phyloP scores from a whole-genome alignment of 1,139 yeast genomes.

The Diutina scorzettiae region DNA sequence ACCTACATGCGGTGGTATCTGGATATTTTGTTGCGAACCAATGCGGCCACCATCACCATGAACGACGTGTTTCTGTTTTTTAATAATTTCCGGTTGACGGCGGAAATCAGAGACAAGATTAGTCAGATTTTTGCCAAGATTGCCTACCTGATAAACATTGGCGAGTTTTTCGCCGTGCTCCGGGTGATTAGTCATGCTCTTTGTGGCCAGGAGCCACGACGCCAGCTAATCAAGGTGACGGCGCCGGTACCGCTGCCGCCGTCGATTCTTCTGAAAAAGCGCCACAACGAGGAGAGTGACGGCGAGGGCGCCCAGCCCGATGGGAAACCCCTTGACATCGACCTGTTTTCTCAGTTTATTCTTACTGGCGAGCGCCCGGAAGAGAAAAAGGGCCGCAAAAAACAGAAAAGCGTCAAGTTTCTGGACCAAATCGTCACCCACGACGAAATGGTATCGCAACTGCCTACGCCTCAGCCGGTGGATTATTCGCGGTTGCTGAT shows the following conservation, averaged over 20 bases:
- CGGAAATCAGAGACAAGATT: constrained; percentile 30
- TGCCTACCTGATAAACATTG: constrained; percentile 45
- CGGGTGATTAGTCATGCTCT: constrained; percentile 51
- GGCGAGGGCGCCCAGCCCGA: constrained; percentile 7
- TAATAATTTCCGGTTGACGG: constrained; percentile 44
- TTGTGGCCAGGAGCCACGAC: constrained; percentile 33
- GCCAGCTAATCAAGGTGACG: constrained; percentile 35
- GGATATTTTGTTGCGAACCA: constrained; percentile 48
- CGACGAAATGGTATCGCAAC: constrained; percentile 24
- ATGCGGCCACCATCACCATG: constrained; percentile 43
- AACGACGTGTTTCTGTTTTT: constrained; percentile 55
- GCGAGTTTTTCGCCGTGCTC: constrained; percentile 64
- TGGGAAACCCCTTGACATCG: constrained; percentile 41
- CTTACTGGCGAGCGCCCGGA: constrained; percentile 61
- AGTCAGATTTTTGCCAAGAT: constrained; percentile 39
- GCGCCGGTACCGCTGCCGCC: constrained; percentile 61
- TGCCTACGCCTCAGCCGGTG: constrained; percentile 17
- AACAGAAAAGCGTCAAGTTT: constrained; percentile 54
- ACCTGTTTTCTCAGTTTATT: constrained; percentile 62
- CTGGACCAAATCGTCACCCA: constrained; percentile 48
- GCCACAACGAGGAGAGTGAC: constrained; percentile 34
- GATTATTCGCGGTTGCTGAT: constrained; percentile 54
- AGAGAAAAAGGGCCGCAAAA: constrained; percentile 23
- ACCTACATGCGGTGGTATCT: constrained; percentile 74
- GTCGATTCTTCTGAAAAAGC: constrained; percentile 48